These are phyloP conservation scores for Calonectria crousiana DNA, from an alignment of 2,329 filamentous ascomycete genomes.

Conservation along the genomic window DNA sequence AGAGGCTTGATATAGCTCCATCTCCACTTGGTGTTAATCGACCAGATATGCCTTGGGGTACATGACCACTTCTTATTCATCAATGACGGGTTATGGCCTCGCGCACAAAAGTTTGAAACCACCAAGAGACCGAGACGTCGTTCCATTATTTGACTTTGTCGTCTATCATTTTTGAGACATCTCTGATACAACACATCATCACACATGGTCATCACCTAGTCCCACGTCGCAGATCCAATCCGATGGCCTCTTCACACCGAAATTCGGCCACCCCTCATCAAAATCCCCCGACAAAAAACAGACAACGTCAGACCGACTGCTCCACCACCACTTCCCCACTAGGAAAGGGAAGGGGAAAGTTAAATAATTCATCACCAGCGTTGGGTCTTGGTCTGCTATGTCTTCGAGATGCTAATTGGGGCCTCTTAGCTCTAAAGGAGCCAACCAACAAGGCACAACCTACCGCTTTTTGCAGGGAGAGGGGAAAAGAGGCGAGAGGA, in stretches of 20 bases:
- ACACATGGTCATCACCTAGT: conserved; percentile 12
- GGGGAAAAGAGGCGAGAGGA: conserved; percentile 6
- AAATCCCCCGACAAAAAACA: conserved; percentile 4
- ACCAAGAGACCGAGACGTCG: neutral
- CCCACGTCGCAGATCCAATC: conserved; percentile 14
- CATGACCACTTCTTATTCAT: conserved; percentile 3
- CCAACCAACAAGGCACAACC: conserved; percentile 16
- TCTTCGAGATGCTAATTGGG: conserved; percentile 10
- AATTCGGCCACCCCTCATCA: conserved; percentile 17
- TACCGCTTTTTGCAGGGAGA: conserved; percentile 8
- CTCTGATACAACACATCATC: conserved; percentile 22
- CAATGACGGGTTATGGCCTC: neutral
- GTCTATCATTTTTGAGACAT: neutral
- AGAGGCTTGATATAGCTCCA: conserved; percentile 3
- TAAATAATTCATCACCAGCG: neutral
- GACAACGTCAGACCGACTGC: conserved; percentile 25
- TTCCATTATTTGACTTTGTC: conserved; percentile 4
- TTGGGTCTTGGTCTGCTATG: neutral
- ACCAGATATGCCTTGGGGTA: conserved; percentile 4
- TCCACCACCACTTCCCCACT: conserved; percentile 17
- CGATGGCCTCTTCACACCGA: conserved; percentile 12
- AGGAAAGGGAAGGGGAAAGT: neutral
- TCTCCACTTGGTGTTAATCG: neutral
- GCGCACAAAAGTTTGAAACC: neutral
- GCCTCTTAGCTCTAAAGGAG: neutral